phyloP scores from a whole-genome alignment of 2,329 filamentous ascomycete genomes.

The Fonsecaea erecta region DNA sequence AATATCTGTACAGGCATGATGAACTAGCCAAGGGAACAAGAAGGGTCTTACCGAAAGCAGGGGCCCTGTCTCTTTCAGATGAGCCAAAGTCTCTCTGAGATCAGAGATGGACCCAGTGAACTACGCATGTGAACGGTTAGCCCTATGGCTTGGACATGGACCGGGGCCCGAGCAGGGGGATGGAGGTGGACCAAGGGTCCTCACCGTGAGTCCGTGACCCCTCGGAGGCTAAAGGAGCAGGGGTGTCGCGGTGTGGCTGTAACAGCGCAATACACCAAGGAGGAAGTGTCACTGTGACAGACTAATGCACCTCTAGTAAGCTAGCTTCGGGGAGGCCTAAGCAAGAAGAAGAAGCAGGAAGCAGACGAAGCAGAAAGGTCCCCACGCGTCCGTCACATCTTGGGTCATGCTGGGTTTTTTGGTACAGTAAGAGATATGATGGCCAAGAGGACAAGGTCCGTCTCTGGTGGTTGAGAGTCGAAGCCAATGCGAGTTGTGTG shows the following conservation, averaged over 20 bases:
- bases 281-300: slow-evolving; percentile 19
- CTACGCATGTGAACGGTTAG: slow-evolving; percentile 11
- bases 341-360: slow-evolving; percentile 3
- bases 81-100: slow-evolving; percentile 22
- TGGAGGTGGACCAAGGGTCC: neutral
- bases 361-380: neutral
- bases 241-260: slow-evolving; percentile 16
- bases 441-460: neutral
- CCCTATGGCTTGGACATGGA: slow-evolving; percentile 15
- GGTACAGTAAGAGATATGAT: neutral
- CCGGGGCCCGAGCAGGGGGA: slow-evolving; percentile 13
- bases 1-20: slow-evolving; percentile 10
- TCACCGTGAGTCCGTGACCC: slow-evolving; percentile 13
- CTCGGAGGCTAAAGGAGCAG: slow-evolving; percentile 11
- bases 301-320: slow-evolving; percentile 26
- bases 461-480: neutral
- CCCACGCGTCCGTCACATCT: neutral
- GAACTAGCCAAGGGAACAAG: slow-evolving; percentile 3
- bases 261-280: slow-evolving; percentile 11
- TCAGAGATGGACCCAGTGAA: slow-evolving; percentile 10
- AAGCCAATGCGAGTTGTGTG: neutral
- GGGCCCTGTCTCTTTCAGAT: slow-evolving; percentile 21
- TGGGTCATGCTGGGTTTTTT: neutral
- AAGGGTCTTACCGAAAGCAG: slow-evolving; percentile 31
- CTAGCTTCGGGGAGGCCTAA: slow-evolving; percentile 31